Base-by-base conservation (phyloP, 2,329 filamentous ascomycete genomes). In the Exserohilum rostratum region DNA sequence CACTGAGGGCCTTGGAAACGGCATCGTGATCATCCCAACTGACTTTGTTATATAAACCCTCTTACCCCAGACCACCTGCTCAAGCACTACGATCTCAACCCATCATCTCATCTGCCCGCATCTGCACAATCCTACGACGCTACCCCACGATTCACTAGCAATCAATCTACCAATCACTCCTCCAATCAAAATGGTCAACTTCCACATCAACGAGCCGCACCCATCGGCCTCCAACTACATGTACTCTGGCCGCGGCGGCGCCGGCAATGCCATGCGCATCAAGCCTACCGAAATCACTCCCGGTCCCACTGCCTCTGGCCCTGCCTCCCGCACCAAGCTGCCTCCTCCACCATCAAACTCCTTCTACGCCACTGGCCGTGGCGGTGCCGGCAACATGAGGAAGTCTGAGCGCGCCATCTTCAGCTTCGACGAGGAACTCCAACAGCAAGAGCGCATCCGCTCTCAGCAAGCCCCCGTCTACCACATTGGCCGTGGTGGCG, bases 381-480 rank as follows among this genome's bases (percentile, higher is more conserved):
- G 87, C 63, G 87, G 87, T 53, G 86, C 86, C 2, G 87, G 87
- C 67, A 90, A 89, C 77, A 81, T 85, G 59, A 79, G 80, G 48
- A 71, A 76, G 57, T 40, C 42, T 10, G 82, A 87, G 64, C 79
- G 83, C 35, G 80, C 83, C 66, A 86, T 87, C 71, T 87, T 87
- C 79, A 83, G 81, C 73, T 90, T 90, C 75, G 86, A 88, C 72
- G 85, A 88, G 76, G 85, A 88, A 67, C 79, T 88, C 46, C 80
- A 84, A 62, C 81, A 81, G 53, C 82, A 85, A 56, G 76, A 83
- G 58, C 79, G 81, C 52, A 77, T 83, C 50, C 80, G 81, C 68
- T 77, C 80, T 60, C 76, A 80, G 65, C 77, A 81, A 42, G 84
- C 85, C 2, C 85, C 85, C 15, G 81, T 87, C 57, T 87, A 86